Conservation (phyloP, 164 flowering plant genomes). For the Sextonia rubra region DNA sequence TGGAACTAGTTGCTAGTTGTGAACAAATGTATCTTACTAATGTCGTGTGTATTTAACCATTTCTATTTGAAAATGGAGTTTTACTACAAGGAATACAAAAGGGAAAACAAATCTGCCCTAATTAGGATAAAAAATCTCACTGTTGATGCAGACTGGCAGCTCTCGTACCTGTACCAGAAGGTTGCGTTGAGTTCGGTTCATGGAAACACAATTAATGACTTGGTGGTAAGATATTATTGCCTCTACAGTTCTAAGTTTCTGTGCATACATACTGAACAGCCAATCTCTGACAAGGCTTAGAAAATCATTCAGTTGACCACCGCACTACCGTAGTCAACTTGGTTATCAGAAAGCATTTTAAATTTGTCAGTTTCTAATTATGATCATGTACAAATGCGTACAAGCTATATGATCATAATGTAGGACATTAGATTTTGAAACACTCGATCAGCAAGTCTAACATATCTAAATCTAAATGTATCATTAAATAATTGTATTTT, state of each 20-base stretch:
- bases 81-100: slow-evolving; percentile 20
- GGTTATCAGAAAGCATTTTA: not conserved
- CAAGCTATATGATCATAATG: not conserved
- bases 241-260: slow-evolving; percentile 1
- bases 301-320: not conserved
- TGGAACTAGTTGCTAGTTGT: not conserved
- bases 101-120: slow-evolving; percentile 11
- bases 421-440: no score
- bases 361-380: not conserved
- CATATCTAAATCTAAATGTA: no score
- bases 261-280: not conserved
- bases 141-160: slow-evolving; percentile 9
- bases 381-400: not conserved
- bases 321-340: not conserved
- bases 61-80: slow-evolving; percentile 17
- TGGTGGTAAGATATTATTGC: slow-evolving; percentile 16
- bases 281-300: not conserved
- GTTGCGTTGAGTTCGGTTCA: slow-evolving; percentile 18
- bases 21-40: not conserved
- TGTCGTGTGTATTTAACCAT: not conserved
- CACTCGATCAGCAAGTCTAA: no score
- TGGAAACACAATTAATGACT: slow-evolving; percentile 11
- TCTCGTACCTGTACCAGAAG: slow-evolving; percentile 14
- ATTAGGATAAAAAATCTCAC: slow-evolving; percentile 1
- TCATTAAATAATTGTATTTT: no score